Conservation (phyloP, 2,329 filamentous ascomycete species). For the Xylaria sp. region DNA sequence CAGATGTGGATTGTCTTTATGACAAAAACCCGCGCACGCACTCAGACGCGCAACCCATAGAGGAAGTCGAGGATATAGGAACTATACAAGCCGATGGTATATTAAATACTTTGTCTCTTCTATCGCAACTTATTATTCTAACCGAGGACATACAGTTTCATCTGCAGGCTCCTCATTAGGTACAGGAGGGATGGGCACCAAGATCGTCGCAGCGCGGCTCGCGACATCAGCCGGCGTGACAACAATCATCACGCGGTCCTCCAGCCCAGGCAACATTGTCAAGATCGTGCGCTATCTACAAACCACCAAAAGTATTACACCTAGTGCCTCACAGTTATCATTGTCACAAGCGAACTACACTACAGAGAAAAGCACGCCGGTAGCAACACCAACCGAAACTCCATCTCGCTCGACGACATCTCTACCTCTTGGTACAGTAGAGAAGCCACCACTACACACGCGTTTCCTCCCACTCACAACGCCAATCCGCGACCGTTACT, state of each 20-base stretch:
- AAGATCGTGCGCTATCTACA: conserved; percentile 87
- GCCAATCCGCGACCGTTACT: conserved; percentile 91
- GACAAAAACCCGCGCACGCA: conserved; percentile 91
- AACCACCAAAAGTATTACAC: conserved; percentile 58
- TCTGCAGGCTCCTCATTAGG: conserved; percentile 88
- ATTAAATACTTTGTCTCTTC: conserved; percentile 27
- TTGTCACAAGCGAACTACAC: conserved; percentile 36
- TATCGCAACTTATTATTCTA: neutral
- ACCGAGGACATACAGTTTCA: conserved; percentile 67
- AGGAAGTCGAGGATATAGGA: conserved; percentile 89
- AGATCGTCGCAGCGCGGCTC: conserved; percentile 91
- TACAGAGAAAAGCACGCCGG: conserved; percentile 39
- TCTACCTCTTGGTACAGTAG: conserved; percentile 48
- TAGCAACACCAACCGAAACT: conserved; percentile 48
- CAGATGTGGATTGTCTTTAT: conserved; percentile 96
- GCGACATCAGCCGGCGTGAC: conserved; percentile 95
- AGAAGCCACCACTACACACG: conserved; percentile 79
- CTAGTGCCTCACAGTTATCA: conserved; percentile 38
- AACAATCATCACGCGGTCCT: conserved; percentile 92
- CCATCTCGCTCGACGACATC: conserved; percentile 57
- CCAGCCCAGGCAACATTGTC: conserved; percentile 90
- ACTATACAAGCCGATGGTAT: conserved; percentile 82
- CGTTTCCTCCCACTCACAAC: conserved; percentile 87
- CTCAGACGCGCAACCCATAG: conserved; percentile 87
- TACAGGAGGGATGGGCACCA: conserved; percentile 97